Conservation (phyloP, 495 filamentous ascomycete genomes). For the Halenospora varia region DNA sequence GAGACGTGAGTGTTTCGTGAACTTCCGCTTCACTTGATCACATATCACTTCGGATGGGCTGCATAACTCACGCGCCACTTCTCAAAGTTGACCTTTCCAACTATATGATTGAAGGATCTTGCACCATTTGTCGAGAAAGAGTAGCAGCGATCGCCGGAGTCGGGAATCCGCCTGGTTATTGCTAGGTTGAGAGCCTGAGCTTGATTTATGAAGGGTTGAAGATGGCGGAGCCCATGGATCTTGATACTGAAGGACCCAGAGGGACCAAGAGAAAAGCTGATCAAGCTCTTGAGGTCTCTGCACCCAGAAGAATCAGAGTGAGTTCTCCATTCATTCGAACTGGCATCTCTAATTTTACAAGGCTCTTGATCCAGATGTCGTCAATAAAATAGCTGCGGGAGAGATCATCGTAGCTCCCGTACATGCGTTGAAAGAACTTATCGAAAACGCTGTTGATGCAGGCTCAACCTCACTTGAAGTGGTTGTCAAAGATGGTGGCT, state of each 20-base stretch:
- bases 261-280: constrained; percentile 33
- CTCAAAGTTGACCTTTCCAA: no score
- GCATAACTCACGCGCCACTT: no score
- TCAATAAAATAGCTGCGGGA: constrained; percentile 99
- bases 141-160: no score
- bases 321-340: constrained; percentile 3
- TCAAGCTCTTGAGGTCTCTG: constrained; percentile 19
- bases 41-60: neutral
- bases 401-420: constrained; percentile 98
- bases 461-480: constrained; percentile 91
- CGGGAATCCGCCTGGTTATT: no score
- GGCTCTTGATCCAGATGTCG: constrained; percentile 91
- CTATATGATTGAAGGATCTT: no score
- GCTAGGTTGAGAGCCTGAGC: neutral
- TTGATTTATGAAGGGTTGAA: neutral
- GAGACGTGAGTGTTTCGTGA: constrained; percentile 7
- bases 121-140: no score
- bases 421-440: constrained; percentile 94
- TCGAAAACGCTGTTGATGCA: constrained; percentile 97
- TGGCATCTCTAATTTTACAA: constrained; percentile 30
- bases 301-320: constrained; percentile 35
- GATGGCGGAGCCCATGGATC: constrained; percentile 25
- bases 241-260: constrained; percentile 17
- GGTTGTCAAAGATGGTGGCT: constrained; percentile 90
- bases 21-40: neutral